Conservation (phyloP, 2,329 filamentous ascomycete species). For the Fulvia fulva region DNA sequence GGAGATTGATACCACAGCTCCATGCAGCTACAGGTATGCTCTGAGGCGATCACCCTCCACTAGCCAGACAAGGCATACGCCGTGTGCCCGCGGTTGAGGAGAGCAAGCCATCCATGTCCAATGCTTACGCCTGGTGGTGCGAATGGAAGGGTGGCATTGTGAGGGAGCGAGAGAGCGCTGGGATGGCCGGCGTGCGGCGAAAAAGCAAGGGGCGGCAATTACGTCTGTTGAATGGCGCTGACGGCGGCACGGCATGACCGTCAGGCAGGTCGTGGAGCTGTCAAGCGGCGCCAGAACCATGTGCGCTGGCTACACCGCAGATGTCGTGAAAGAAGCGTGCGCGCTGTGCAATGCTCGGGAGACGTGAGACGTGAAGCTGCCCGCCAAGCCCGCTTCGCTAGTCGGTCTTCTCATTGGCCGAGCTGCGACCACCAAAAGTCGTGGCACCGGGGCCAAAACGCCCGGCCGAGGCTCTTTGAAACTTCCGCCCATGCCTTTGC, state of each 20-base stretch:
- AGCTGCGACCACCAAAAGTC: too few species aligned
- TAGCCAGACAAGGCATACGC: constrained; percentile 10
- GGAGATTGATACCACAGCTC: constrained; percentile 25
- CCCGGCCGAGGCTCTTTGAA: too few species aligned
- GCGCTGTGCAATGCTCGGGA: background rate
- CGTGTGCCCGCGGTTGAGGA: constrained; percentile 1
- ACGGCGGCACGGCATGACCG: constrained; percentile 11
- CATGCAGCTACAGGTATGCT: constrained; percentile 11
- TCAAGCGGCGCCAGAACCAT: constrained; percentile 14
- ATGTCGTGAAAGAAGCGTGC: background rate
- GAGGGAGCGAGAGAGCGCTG: constrained; percentile 6
- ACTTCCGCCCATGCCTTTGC: too few species aligned
- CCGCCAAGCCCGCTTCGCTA: too few species aligned
- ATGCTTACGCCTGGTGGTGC: constrained; percentile 1
- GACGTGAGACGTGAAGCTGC: background rate
- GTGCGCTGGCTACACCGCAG: constrained; percentile 8
- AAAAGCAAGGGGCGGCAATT: constrained; percentile 16
- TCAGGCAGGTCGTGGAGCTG: constrained; percentile 12
- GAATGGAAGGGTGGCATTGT: constrained; percentile 17
- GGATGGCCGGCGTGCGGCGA: constrained; percentile 10
- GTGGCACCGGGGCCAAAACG: too few species aligned
- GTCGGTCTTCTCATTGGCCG: too few species aligned
- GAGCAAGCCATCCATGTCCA: constrained; percentile 23
- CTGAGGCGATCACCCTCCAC: background rate
- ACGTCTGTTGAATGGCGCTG: constrained; percentile 5